Conservation (phyloP, 2,329 filamentous ascomycete species). For the Exophiala dermatitidis region DNA sequence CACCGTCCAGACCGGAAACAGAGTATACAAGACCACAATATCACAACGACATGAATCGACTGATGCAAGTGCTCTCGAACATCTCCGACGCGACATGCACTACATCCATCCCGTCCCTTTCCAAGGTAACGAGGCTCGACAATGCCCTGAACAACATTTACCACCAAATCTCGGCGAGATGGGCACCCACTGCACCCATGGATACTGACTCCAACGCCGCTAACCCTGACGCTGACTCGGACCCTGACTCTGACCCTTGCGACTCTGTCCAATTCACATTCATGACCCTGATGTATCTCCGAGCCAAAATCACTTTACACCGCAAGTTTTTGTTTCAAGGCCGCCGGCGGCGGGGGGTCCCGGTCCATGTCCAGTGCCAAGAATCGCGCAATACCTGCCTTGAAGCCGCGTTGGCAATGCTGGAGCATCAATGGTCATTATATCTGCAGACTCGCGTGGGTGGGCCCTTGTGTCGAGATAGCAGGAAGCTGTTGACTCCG, state of each 20-base stretch:
- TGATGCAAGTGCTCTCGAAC: constrained; percentile 26
- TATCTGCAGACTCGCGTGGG: constrained; percentile 38
- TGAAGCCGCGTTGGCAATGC: constrained; percentile 40
- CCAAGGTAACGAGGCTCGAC: constrained; percentile 25
- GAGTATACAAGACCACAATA: constrained; percentile 44
- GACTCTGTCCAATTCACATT: constrained; percentile 28
- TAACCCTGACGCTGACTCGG: too few relatives aligned
- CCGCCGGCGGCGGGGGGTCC: constrained; percentile 23
- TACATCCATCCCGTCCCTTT: constrained; percentile 16
- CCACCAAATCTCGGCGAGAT: constrained; percentile 19
- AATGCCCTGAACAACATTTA: constrained; percentile 21
- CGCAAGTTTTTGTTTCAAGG: constrained; percentile 33
- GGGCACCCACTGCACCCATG: constrained; percentile 2
- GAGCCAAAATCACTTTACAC: constrained; percentile 34
- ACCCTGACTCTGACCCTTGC: neutral
- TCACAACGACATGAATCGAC: constrained; percentile 29
- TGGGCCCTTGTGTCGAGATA: constrained; percentile 36
- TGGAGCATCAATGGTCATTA: constrained; percentile 40
- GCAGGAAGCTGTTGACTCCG: constrained; percentile 41
- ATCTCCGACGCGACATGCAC: constrained; percentile 22
- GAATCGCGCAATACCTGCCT: constrained; percentile 41
- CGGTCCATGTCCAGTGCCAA: constrained; percentile 30
- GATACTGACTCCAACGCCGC: too few relatives aligned
- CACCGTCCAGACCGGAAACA: constrained; percentile 11
- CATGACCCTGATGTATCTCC: constrained; percentile 31